phyloP scores from a whole-genome alignment of 768 basidiomycete species.

The Hygrophorus russula region DNA sequence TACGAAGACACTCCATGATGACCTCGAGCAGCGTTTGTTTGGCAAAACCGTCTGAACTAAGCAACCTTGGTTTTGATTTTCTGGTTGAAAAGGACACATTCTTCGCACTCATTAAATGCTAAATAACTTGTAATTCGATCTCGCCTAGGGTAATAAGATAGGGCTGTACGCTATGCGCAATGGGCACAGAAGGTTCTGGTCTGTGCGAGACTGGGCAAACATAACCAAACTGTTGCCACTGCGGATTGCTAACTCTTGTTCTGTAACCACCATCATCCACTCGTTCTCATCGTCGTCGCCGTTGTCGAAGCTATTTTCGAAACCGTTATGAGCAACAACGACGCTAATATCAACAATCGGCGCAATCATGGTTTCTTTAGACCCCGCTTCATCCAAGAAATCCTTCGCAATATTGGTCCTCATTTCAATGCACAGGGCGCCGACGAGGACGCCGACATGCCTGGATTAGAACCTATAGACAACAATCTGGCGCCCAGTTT shows the following conservation, averaged over 20 bases:
- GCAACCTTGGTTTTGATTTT: no score
- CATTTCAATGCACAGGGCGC: not conserved
- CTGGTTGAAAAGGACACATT: no score
- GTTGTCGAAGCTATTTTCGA: not conserved
- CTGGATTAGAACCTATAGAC: not conserved
- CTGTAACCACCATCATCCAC: not conserved
- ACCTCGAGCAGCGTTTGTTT: no score
- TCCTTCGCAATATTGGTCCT: not conserved
- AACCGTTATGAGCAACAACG: not conserved
- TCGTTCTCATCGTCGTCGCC: not conserved
- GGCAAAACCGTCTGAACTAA: no score
- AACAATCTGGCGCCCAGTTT: not conserved
- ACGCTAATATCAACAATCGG: not conserved
- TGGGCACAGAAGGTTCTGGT: constrained; percentile 1
- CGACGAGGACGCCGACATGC: constrained; percentile 1
- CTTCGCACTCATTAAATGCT: no score
- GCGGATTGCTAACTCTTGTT: not conserved
- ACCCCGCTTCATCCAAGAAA: not conserved
- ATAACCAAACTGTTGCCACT: not conserved
- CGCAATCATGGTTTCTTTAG: not conserved
- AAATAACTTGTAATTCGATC: no score
- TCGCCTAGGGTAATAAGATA: not conserved
- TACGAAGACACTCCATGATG: no score
- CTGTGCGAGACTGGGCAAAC: constrained; percentile 4
- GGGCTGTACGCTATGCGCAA: not conserved